These are phyloP conservation scores for Phyllosticta capitalensis DNA, from an alignment of 2,329 filamentous ascomycete genomes.

Conservation along the genomic window DNA sequence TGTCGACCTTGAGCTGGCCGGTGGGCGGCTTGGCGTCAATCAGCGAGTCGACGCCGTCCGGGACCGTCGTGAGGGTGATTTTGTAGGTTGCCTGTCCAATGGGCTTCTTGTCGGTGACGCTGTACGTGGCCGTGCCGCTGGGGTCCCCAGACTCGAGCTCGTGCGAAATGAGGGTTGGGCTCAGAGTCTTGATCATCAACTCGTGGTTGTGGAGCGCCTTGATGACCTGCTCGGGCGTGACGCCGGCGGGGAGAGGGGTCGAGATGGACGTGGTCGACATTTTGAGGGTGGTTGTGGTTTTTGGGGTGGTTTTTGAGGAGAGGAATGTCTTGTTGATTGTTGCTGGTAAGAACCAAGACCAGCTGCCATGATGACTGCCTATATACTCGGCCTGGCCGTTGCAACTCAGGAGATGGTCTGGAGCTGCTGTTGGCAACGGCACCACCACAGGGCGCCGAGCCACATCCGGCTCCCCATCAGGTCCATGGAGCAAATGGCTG, in stretches of 20 bases:
- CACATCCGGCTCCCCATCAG: neutral
- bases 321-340: neutral
- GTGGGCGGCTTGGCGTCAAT: conserved; percentile 32
- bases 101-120: conserved; percentile 31
- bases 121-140: conserved; percentile 22
- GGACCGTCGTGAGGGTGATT: conserved; percentile 30
- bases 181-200: conserved; percentile 31
- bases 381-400: neutral
- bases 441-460: neutral
- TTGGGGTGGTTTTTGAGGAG: neutral
- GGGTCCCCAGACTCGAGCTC: conserved; percentile 25
- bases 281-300: conserved; percentile 11
- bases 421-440: neutral
- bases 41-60: conserved; percentile 26
- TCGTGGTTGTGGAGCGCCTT: conserved; percentile 31
- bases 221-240: conserved; percentile 21
- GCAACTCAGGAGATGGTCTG: neutral
- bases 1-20: conserved; percentile 28
- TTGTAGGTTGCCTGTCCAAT: conserved; percentile 32
- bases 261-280: conserved; percentile 30
- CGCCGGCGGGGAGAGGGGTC: conserved; percentile 23
- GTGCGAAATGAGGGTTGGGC: conserved; percentile 26
- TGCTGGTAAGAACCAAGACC: neutral
- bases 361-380: neutral
- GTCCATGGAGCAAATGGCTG: neutral